Base-by-base conservation (phyloP, 257 asterid species). In the Datura wrightii region DNA sequence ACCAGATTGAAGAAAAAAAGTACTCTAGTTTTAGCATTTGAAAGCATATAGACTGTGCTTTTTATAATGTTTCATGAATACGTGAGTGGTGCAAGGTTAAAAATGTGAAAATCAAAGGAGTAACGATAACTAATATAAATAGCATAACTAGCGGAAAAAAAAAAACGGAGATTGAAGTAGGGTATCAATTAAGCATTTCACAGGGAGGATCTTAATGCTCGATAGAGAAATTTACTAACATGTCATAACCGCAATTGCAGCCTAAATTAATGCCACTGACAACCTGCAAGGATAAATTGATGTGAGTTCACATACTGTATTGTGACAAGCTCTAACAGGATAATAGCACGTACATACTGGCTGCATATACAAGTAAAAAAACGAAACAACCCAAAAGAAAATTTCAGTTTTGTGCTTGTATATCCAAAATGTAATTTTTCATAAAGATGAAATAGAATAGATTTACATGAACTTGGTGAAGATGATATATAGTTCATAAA, bases 221-320 rank as follows among this genome's bases (percentile, higher is more conserved):
- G 18, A 53, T 6, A 41, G 44, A 82, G 50, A 66, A 82, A 34
- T 59, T 39, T 80, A 91, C 98, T 87, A 79, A 94, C 98, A 91
- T 89, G 88, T 92, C 93, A 90, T 92, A 91, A 59, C 97, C 94
- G 58, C 94, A 93, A 86, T 93, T 94, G 93, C 97, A 91, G 72
- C 97, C 97, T 94, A 87, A 90, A 84, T 94, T 94, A 84, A 94
- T 94, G 90, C 98, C 97, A 85, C 97, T 94, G 88, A 94, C 84
- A 72, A 94, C 98, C 97, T 94, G 92, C 90, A 91, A 87, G 83
- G 79, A 87, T 44, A 83, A 53, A 79, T 78, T 56, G 84, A 72
- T 60, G 84, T 11, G 59, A 55, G 79, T 46, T 42, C 60, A 55
- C 41, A 19, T 46, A 48, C n/a, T 19, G 42, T 46, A 15, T n/a